Evolutionary conservation across 2,329 filamentous ascomycete genomes (phyloP).

Genomic region (Ceratocystis colombiana): DNA sequence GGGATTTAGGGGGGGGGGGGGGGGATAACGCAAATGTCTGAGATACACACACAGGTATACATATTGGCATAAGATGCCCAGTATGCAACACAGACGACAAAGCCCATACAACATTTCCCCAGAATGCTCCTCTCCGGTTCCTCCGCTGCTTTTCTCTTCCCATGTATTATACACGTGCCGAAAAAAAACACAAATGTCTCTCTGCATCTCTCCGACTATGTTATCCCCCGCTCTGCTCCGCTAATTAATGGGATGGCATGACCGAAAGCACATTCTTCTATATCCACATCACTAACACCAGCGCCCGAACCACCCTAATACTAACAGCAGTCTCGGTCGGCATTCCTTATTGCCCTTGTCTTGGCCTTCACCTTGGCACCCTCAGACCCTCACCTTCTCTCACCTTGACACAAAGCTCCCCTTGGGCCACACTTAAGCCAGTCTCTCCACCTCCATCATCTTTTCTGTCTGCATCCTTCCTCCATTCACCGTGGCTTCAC

Average conservation of each 20-base stretch:
- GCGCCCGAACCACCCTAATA: not conserved
- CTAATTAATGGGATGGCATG: not conserved
- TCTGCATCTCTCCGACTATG: not conserved
- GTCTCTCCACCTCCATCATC: not conserved
- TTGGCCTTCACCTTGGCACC: not conserved
- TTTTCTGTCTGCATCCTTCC: not conserved
- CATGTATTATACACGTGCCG: no score
- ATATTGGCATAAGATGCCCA: no score
- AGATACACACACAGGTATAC: no score
- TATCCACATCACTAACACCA: not conserved
- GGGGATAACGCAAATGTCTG: not conserved
- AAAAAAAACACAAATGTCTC: not conserved
- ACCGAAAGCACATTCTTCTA: not conserved
- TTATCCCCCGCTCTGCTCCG: not conserved
- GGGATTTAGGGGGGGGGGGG: not conserved
- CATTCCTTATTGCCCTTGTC: not conserved
- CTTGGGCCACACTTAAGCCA: not conserved
- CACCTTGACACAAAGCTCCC: not conserved
- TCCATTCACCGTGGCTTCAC: slow-evolving; percentile 14
- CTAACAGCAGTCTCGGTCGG: not conserved
- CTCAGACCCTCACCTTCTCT: not conserved
- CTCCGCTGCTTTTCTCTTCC: not conserved
- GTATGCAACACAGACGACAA: no score
- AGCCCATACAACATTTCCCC: no score
- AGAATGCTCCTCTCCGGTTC: no score